Evolutionary conservation across 2,329 filamentous ascomycete species (phyloP), one percentile per base, ranked within the genome.

Genomic region (Metarhizium brunneum): DNA sequence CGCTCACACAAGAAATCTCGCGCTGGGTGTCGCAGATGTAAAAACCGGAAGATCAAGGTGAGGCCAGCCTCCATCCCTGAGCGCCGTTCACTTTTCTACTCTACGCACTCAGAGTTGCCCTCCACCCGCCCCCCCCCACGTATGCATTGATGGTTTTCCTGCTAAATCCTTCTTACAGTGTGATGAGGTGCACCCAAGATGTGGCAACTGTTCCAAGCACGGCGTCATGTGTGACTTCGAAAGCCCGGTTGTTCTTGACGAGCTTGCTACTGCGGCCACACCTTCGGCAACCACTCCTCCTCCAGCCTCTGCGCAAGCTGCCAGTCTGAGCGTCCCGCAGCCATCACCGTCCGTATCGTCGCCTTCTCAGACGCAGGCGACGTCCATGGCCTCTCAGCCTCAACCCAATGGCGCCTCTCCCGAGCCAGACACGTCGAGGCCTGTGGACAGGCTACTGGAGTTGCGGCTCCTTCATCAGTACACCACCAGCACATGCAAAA

Each of bases 1-100:
- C 76, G 83, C 66, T 85, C 84, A 47, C 85, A 88, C 69, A 87
- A 85, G 66, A 88, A 87, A 72, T 86, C 83, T 56, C 78, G 85
- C 61, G 79, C 83, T 53, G 85, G 85, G 49, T 88, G 85, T 63
- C 76, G 78, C 59, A 74, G 81, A 57, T 88, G 85, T 69, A 88
- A 87, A 71, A 74, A 76, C 55, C 76, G 85, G 58, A 87, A 87
- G 69, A 86, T 88, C 65, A 88, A 88, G 80, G 84, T 85, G 69
- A 51, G 64, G 54, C 36, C 30, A 7, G 20, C 25, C 25, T 13
- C 45, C 20, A 4, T 20, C 42, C 8, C 42, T 18, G 10, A 36
- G 35, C 35, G 35, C 2, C 13, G 10, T 18, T 13, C 40, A 16
- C 11, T 6, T 43, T 43, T 16, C 32, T 35, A 7, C 32, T 40